Evolutionary conservation across 768 basidiomycete genomes (phyloP), one percentile per base, ranked within the genome.

Genomic region (Termitomyces sp.): DNA sequence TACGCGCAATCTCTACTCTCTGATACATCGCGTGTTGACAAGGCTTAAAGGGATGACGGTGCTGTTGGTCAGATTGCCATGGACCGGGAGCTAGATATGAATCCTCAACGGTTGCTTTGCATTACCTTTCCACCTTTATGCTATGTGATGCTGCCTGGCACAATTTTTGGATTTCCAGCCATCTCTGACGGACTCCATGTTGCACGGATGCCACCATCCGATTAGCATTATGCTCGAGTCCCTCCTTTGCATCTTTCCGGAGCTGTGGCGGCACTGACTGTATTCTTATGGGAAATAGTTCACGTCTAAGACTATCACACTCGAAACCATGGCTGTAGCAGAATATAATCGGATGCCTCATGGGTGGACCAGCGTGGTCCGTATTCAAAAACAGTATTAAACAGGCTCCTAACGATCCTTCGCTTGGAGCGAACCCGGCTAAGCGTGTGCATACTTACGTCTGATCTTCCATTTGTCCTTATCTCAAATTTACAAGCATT

Each of bases 111-210:
- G 68, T 7, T 76, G 76, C 69, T 5, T 75, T 88, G 33, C 62
- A 65, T n/a, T 64, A 72, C 0, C 76, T 87, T 62, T 75, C 80
- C 10, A 86, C 84, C 0, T 83, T 84, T 18, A 77, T 85, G 69
- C 76, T 78, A 18, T 85, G 79, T 63, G 78, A 80, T 40, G 62
- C 66, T 64, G 70, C 3, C 73, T 88, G 14, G 81, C 81, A 0
- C 56, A 62, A 9, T 85, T 86, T 67, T 74, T 88, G 54, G 80
- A 77, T 55, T 69, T 71, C 0, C 86, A 87, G 68, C 71, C 69
- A 5, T 60, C 65, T 27, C 71, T 88, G 59, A 64, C 66, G 39
- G 81, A 87, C 26, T 74, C 88, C 53, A 81, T 81, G 13, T 75
- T 87, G 24, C 75, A 83, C 22, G 85, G 84, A 0, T 79, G 79